A percentile compares a stretch with the other conserved stretches of the same genome.
Conservation (phyloP, 2,329 filamentous ascomycete genomes). For the Monosporascus sp. region DNA sequence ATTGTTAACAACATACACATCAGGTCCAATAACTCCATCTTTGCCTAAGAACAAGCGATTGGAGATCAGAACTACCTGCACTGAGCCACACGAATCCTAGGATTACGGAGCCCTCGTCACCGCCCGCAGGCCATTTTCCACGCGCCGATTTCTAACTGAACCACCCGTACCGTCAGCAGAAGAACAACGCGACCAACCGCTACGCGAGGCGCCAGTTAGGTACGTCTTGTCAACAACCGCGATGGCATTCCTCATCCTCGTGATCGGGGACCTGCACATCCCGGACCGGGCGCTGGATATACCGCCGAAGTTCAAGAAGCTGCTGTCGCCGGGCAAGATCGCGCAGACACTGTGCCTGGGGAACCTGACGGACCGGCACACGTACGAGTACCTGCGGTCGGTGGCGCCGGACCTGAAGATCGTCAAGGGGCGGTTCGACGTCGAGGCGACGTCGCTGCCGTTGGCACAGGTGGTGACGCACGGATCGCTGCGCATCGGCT, state of each 20-base stretch:
- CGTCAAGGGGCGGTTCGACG: conserved; percentile 61
- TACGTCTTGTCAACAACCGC: neutral
- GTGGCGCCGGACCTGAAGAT: conserved; percentile 69
- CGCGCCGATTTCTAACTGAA: no score
- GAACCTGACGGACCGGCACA: conserved; percentile 73
- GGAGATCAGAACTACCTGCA: neutral
- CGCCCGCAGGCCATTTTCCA: neutral
- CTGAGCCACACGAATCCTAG: neutral
- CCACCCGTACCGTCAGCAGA: no score
- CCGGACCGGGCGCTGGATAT: conserved; percentile 89
- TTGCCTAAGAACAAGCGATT: no score
- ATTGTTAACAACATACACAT: neutral
- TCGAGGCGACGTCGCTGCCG: conserved; percentile 60
- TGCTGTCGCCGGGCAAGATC: conserved; percentile 77
- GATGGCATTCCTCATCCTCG: conserved; percentile 85
- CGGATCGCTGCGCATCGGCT: conserved; percentile 59
- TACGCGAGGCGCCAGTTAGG: neutral
- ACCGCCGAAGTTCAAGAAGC: conserved; percentile 85
- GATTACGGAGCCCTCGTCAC: neutral
- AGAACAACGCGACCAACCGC: neutral
- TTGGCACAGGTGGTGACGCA: conserved; percentile 62
- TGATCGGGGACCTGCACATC: conserved; percentile 91
- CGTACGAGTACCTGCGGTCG: conserved; percentile 73
- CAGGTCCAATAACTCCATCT: neutral
- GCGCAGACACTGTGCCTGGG: conserved; percentile 75